Evolutionary conservation across 371 early-diverging fungal genomes (phyloP).

Genomic region (Saksenaea vasiformis): DNA sequence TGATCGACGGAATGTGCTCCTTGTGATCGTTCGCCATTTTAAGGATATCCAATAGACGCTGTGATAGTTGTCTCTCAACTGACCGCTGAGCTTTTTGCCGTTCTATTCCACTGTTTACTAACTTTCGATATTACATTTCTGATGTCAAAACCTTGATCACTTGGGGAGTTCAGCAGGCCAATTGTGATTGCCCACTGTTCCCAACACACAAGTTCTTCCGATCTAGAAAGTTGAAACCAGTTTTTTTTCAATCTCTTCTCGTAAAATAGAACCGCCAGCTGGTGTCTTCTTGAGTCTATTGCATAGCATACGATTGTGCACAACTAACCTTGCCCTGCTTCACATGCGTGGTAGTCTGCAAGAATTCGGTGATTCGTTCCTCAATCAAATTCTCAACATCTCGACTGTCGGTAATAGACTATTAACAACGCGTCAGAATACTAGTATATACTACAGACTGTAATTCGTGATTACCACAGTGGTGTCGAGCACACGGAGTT

Average conservation of each 20-base stretch:
- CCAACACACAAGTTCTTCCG: slow-evolving; percentile 88
- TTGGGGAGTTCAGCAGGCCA: slow-evolving; percentile 53
- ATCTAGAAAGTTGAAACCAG: slow-evolving; percentile 72
- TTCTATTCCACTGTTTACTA: slow-evolving; percentile 21
- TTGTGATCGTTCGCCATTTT: slow-evolving; percentile 76
- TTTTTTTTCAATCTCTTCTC: slow-evolving; percentile 80
- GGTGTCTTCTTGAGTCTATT: slow-evolving; percentile 6
- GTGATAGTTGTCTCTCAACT: slow-evolving; percentile 43
- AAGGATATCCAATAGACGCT: slow-evolving; percentile 65
- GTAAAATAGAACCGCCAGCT: slow-evolving; percentile 71
- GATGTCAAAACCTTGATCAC: slow-evolving; percentile 62
- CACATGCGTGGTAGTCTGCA: slow-evolving; percentile 30
- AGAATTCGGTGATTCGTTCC: slow-evolving; percentile 39
- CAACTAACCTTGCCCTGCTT: slow-evolving; percentile 44
- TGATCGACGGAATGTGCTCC: slow-evolving; percentile 90
- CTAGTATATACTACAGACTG: slow-evolving; percentile 9
- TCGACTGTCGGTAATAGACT: slow-evolving; percentile 43
- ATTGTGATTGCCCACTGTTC: slow-evolving; percentile 84
- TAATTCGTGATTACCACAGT: slow-evolving; percentile 59
- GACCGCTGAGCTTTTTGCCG: slow-evolving; percentile 37
- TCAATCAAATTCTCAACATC: slow-evolving; percentile 45
- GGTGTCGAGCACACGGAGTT: slow-evolving; percentile 68
- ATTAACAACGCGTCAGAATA: slow-evolving; percentile 1
- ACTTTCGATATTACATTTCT: not conserved
- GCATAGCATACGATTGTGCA: not conserved